A percentile compares a stretch with the other conserved stretches of the same genome.
phyloP scores from a whole-genome alignment of 208 protist genomes.

The Trypanosoma boissoni region DNA sequence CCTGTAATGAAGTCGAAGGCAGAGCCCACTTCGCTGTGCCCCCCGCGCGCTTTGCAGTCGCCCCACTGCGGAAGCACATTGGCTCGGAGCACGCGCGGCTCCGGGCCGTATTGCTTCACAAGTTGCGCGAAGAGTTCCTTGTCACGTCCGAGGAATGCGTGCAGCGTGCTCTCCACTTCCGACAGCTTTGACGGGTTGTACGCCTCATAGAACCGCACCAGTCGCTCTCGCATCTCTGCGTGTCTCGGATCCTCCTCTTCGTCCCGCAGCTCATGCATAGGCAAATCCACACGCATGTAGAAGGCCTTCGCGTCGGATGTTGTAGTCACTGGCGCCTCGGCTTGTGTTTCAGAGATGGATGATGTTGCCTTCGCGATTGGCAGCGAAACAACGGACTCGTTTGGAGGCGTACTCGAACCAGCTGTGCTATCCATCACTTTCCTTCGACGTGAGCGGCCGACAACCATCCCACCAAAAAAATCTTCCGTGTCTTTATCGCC shows the following conservation, averaged over 20 bases:
- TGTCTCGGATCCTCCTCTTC: conserved; percentile 18
- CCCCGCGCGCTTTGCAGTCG: not conserved
- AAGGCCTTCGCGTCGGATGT: conserved; percentile 5
- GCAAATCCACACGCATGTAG: conserved; percentile 17
- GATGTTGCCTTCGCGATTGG: not conserved
- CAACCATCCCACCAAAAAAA: conserved; percentile 24
- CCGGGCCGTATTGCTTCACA: conserved; percentile 37
- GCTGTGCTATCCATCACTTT: conserved; percentile 4
- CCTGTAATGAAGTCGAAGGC: conserved; percentile 24
- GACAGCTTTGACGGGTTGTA: conserved; percentile 43
- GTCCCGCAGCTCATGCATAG: not conserved
- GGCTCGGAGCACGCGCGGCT: conserved; percentile 16
- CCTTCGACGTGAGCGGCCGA: conserved; percentile 11
- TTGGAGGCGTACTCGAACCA: conserved; percentile 11
- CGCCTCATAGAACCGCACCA: conserved; percentile 42
- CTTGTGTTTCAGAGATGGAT: not conserved
- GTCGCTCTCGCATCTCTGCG: conserved; percentile 17
- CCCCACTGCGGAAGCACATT: conserved; percentile 4
- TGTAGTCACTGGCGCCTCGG: not conserved
- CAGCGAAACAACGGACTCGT: conserved; percentile 4
- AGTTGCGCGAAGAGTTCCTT: conserved; percentile 46
- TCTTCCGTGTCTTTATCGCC: too few relatives aligned
- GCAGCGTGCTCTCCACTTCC: conserved; percentile 33
- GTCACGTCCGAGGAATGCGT: conserved; percentile 29
- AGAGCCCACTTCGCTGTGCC: not conserved